phyloP scores from a whole-genome alignment of 331 rosid genomes.

The Arachis monticola region DNA sequence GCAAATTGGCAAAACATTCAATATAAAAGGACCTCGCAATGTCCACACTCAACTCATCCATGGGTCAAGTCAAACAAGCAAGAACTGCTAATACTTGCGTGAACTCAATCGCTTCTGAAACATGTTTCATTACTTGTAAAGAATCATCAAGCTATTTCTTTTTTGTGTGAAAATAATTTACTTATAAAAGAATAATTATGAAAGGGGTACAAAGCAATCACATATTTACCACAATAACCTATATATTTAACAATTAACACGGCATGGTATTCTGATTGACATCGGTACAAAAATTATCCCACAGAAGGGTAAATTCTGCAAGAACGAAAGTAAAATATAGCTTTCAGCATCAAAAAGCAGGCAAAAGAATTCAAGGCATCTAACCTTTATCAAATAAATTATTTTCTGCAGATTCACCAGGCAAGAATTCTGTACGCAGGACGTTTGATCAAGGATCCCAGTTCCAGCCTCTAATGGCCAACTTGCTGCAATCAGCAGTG shows the following conservation, averaged over 20 bases:
- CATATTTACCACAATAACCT: slow-evolving; percentile 38
- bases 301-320: slow-evolving; percentile 29
- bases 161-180: slow-evolving; percentile 14
- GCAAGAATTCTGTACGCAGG: slow-evolving; percentile 33
- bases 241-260: slow-evolving; percentile 40
- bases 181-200: slow-evolving; percentile 14
- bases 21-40: background rate
- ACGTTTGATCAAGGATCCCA: slow-evolving; percentile 45
- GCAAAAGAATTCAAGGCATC: slow-evolving; percentile 42
- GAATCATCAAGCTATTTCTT: slow-evolving; percentile 27
- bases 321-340: slow-evolving; percentile 28
- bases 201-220: slow-evolving; percentile 19
- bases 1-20: background rate
- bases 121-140: slow-evolving; percentile 25
- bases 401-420: slow-evolving; percentile 38
- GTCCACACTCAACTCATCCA: background rate
- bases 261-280: slow-evolving; percentile 12
- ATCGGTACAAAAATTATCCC: slow-evolving; percentile 28
- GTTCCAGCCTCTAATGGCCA: slow-evolving; percentile 40
- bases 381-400: slow-evolving; percentile 43
- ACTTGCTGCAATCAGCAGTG: slow-evolving; percentile 36
- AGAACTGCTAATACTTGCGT: background rate
- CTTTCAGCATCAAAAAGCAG: slow-evolving; percentile 40
- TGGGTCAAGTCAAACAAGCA: slow-evolving; percentile 11
- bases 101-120: slow-evolving; percentile 18